These are phyloP conservation scores for Diplocarpon rosae DNA, from an alignment of 2,329 filamentous ascomycete genomes.

Conservation along the genomic window DNA sequence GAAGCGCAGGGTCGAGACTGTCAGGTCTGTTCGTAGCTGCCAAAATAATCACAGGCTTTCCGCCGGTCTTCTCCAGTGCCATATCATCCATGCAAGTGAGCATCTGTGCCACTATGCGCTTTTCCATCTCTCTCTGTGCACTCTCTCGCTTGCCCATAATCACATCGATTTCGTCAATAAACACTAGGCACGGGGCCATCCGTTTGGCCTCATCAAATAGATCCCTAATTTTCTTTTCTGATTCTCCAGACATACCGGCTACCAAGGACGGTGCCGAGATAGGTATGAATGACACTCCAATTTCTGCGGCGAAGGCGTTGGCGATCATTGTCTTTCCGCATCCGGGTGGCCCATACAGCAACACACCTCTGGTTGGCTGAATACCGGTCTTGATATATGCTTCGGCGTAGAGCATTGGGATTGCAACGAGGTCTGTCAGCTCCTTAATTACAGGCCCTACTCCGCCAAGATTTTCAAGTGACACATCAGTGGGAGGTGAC, in stretches of 20 bases:
- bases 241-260: conserved; percentile 80
- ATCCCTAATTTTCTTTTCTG: conserved; percentile 75
- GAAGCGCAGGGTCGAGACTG: conserved; percentile 68
- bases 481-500: conserved; percentile 55
- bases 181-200: conserved; percentile 78
- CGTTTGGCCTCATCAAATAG: conserved; percentile 80
- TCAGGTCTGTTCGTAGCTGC: conserved; percentile 86
- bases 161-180: conserved; percentile 86
- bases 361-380: conserved; percentile 60
- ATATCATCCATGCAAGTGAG: conserved; percentile 80
- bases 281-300: conserved; percentile 68
- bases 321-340: conserved; percentile 82
- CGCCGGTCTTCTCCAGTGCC: conserved; percentile 57
- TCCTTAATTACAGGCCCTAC: conserved; percentile 61
- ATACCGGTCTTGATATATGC: conserved; percentile 55
- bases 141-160: conserved; percentile 81
- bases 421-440: conserved; percentile 58
- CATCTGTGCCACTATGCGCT: conserved; percentile 73
- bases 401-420: conserved; percentile 59
- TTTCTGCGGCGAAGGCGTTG: conserved; percentile 64
- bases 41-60: conserved; percentile 75
- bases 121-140: conserved; percentile 80
- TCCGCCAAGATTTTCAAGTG: conserved; percentile 63
- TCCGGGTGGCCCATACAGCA: conserved; percentile 74
- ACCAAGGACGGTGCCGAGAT: conserved; percentile 75